These are phyloP conservation scores for Collariella sp. DNA, from an alignment of 495 filamentous ascomycete genomes.

Conservation along the genomic window DNA sequence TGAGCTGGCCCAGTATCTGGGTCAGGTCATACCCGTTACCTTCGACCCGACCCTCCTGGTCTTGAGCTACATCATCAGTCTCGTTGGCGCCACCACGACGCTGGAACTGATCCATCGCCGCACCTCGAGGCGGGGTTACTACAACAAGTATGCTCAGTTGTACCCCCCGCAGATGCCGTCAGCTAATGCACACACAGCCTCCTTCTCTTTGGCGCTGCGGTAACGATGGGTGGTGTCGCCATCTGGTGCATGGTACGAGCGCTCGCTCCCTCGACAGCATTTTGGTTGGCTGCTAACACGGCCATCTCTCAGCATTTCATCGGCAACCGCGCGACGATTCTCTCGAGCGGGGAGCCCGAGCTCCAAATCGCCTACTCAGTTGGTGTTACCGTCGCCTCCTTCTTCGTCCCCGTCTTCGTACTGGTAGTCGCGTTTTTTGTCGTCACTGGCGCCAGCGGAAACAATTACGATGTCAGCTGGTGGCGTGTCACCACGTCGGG, in stretches of 20 bases:
- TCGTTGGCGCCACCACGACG: constrained; percentile 66
- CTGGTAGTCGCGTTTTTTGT: constrained; percentile 64
- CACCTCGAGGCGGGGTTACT: constrained; percentile 55
- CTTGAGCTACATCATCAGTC: constrained; percentile 69
- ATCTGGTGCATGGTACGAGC: constrained; percentile 51
- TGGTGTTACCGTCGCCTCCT: constrained; percentile 65
- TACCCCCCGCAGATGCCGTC: not conserved
- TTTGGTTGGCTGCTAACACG: not conserved
- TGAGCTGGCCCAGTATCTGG: constrained; percentile 23
- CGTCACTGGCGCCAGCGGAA: constrained; percentile 53
- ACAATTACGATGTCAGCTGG: constrained; percentile 43
- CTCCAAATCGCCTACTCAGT: constrained; percentile 67
- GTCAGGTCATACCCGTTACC: constrained; percentile 40
- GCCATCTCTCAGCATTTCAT: constrained; percentile 54
- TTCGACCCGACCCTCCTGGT: constrained; percentile 58
- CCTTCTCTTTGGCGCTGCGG: constrained; percentile 59
- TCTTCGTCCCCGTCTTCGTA: constrained; percentile 71
- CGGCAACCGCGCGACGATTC: constrained; percentile 68
- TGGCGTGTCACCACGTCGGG: constrained; percentile 55
- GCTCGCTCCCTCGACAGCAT: not conserved
- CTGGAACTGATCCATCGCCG: constrained; percentile 74
- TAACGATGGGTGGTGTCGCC: constrained; percentile 75
- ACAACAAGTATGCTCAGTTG: too few relatives aligned
- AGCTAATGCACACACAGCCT: constrained; percentile 41
- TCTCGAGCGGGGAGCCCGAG: constrained; percentile 50